Conservation (phyloP, 345 rosid species). For the Cardamine chenopodiifolia region DNA sequence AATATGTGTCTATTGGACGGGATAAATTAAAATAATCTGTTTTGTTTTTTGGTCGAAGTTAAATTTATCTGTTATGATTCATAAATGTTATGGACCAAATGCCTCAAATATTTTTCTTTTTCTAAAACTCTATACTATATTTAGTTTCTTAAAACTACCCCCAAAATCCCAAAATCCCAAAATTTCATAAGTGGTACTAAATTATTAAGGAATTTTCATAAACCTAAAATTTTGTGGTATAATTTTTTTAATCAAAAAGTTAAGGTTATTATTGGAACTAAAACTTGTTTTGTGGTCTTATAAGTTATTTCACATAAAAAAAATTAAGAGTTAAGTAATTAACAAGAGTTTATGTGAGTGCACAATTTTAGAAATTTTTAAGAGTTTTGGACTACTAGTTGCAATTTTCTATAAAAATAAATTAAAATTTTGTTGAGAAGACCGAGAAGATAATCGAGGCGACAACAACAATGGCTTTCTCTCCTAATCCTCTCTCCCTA, state of each 20-base stretch:
- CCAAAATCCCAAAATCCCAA: background rate
- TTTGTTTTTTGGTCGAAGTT: too few species aligned
- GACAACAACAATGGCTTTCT: slow-evolving; percentile 56
- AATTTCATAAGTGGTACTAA: background rate
- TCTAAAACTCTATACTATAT: background rate
- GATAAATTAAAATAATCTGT: background rate
- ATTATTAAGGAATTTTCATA: background rate
- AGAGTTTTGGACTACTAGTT: slow-evolving; percentile 3
- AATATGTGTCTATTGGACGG: background rate
- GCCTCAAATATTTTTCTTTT: background rate
- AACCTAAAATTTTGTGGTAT: background rate
- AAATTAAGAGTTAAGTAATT: background rate
- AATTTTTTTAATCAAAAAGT: too few species aligned
- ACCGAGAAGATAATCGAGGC: slow-evolving; percentile 33
- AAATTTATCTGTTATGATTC: background rate
- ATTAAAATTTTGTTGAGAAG: background rate
- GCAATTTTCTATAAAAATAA: background rate
- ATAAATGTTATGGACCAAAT: background rate
- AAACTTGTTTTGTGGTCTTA: background rate
- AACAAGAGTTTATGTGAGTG: background rate
- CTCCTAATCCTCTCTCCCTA: slow-evolving; percentile 79
- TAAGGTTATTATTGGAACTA: background rate
- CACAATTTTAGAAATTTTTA: background rate
- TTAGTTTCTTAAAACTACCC: background rate
- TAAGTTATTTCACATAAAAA: too few species aligned